Evolutionary conservation across 495 filamentous ascomycete species (phyloP).

Genomic region (Aspergillus biplanus): DNA sequence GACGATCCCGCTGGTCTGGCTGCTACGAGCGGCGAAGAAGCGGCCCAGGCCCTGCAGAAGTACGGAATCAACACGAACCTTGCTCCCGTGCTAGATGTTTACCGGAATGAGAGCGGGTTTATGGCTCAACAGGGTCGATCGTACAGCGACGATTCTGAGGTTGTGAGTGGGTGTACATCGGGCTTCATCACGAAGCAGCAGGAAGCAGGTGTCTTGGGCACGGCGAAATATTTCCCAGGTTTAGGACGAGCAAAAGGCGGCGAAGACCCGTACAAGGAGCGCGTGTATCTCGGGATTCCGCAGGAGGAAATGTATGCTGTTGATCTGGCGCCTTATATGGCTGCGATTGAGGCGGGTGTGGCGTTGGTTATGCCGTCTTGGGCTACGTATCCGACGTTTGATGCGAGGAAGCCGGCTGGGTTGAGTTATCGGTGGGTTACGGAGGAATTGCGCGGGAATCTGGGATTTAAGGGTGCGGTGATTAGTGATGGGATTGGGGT

Average conservation of each 20-base stretch:
- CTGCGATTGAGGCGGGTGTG: conserved; percentile 34
- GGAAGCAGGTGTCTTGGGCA: neutral
- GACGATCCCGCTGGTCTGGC: neutral
- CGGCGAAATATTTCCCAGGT: conserved; percentile 15
- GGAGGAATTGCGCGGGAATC: conserved; percentile 31
- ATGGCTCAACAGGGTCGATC: conserved; percentile 33
- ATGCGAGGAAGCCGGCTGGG: conserved; percentile 30
- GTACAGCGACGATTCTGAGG: conserved; percentile 30
- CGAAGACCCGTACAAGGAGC: conserved; percentile 34
- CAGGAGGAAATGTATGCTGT: conserved; percentile 27
- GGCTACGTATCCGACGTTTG: conserved; percentile 38
- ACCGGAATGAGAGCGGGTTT: conserved; percentile 35
- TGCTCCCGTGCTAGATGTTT: conserved; percentile 38
- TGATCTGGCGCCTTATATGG: conserved; percentile 31
- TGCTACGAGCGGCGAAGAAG: neutral
- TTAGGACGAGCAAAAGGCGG: conserved; percentile 29
- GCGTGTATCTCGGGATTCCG: conserved; percentile 35
- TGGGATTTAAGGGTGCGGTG: conserved; percentile 38
- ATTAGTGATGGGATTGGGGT: conserved; percentile 44
- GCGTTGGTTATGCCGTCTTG: conserved; percentile 44
- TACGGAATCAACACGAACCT: conserved; percentile 36
- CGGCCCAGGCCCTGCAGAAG: conserved; percentile 21
- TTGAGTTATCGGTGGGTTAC: conserved; percentile 34
- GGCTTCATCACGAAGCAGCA: conserved; percentile 35
- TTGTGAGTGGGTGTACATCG: conserved; percentile 30